Evolutionary conservation across 1,284 basidiomycete species (phyloP).

Genomic region (Leccinum brunneo-olivaceum): DNA sequence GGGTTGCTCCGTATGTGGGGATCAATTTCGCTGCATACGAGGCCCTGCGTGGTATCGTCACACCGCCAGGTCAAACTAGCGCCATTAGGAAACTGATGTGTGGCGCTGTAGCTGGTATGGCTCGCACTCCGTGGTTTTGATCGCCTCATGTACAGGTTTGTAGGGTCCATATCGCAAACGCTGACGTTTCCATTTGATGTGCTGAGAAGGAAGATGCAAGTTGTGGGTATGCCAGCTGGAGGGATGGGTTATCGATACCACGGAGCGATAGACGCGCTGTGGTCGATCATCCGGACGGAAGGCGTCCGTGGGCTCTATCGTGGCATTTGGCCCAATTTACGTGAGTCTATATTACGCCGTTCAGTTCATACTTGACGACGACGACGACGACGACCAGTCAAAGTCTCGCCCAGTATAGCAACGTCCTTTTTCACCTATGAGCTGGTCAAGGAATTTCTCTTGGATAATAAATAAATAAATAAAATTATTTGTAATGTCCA

Average conservation of each 20-base stretch:
- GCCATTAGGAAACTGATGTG: constrained; percentile 62
- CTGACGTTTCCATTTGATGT: constrained; percentile 97
- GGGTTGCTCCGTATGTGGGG: constrained; percentile 90
- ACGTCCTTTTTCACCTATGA: constrained; percentile 82
- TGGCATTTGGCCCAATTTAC: constrained; percentile 87
- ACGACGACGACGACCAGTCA: constrained; percentile 43
- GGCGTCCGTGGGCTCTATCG: constrained; percentile 76
- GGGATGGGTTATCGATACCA: constrained; percentile 62
- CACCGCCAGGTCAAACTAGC: constrained; percentile 68
- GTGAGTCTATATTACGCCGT: constrained; percentile 58
- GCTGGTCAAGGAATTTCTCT: constrained; percentile 41
- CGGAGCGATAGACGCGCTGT: constrained; percentile 74
- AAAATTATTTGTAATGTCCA: constrained; percentile 4
- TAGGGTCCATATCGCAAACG: constrained; percentile 83
- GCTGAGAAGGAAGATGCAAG: constrained; percentile 91
- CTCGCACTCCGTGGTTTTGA: constrained; percentile 1
- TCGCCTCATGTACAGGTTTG: not conserved
- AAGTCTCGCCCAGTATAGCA: constrained; percentile 88
- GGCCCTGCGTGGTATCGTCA: constrained; percentile 61
- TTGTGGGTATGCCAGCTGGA: constrained; percentile 74
- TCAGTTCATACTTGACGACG: constrained; percentile 8
- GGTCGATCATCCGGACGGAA: constrained; percentile 65
- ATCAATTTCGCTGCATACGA: constrained; percentile 83
- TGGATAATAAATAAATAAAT: constrained; percentile 9
- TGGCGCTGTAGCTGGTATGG: constrained; percentile 68